Evolutionary conservation across 768 basidiomycete species (phyloP), one percentile per base, ranked within the genome.

Genomic region (Mycena vitilis): DNA sequence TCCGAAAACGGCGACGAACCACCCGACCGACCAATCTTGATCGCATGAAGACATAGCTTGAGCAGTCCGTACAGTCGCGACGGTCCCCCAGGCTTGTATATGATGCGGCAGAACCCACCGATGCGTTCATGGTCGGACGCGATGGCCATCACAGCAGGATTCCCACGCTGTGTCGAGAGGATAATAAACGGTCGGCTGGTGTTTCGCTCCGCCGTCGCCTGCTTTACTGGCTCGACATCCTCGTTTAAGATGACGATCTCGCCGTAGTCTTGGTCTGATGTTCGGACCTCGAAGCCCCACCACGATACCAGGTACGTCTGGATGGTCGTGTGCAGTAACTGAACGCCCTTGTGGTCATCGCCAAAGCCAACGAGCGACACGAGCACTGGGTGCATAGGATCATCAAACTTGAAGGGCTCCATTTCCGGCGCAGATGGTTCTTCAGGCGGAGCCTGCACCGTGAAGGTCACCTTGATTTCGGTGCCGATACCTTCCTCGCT

Each of bases 31-130:
- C 82, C 81, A 51, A 90, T 88, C 55, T 84, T 86, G 53, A 88
- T 78, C 6, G 86, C 82, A 75, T 89, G 86, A 30, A 91, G 65
- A 75, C 87, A 86, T 12, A 91, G 85, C 73, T 89, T 90, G 66
- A 96, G 80, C 25, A 89, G 85, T 7, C 84, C 77, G 34, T 89
- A 85, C 63, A 97, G 84, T 23, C 91, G 88, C 51, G 88, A 87
- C 4, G 96, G 96, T 3, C 95, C 95, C 30, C 90, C 90, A 12
- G 96, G 96, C 77, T 98, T 98, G 86, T 91, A 93, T 15, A 96
- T 80, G 25, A 95, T 83, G n/a, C 93, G 90, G 78, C 93, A 95
- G 78, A 94, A 93, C 34, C 95, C 95, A 11, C 96, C 96, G 13
- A 90, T 87, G 49, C 84, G 83, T 75, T 95, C 94, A 75, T 93